A percentile compares a stretch with the other conserved stretches of the same genome.
These are phyloP conservation scores for Planoprotostelium fungivorum DNA, from an alignment of 78 protist species.

Conservation along the genomic window DNA sequence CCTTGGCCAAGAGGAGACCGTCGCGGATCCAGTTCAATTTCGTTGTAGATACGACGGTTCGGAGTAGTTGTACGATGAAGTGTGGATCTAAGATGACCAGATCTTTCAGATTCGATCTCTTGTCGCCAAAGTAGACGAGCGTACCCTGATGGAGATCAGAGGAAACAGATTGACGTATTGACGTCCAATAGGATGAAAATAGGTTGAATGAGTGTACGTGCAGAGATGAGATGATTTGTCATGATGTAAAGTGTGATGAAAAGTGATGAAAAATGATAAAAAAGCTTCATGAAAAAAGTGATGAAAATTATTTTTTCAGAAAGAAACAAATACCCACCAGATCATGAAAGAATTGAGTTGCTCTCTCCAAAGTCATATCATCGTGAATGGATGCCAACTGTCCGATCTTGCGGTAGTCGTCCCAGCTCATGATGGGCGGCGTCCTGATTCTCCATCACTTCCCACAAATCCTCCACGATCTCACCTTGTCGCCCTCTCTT, in stretches of 20 bases:
- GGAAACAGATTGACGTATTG: too few species aligned
- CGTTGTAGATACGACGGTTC: neutral
- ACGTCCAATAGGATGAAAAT: too few species aligned
- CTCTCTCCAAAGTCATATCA: conserved; percentile 40
- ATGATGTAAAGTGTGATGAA: too few species aligned
- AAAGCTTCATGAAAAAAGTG: too few species aligned
- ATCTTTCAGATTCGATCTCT: conserved; percentile 36
- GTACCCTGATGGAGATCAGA: conserved; percentile 23
- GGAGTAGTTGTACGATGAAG: conserved; percentile 6
- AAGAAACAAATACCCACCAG: too few species aligned
- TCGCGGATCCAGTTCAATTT: neutral
- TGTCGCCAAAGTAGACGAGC: conserved; percentile 44
- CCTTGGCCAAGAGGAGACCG: neutral
- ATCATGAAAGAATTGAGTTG: conserved; percentile 39
- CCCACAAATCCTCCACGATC: neutral
- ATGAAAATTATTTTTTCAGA: too few species aligned
- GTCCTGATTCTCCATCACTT: neutral
- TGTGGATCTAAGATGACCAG: conserved; percentile 57
- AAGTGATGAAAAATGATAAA: too few species aligned
- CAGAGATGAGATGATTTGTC: too few species aligned
- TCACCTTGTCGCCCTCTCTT: conserved; percentile 19
- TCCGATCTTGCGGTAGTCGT: conserved; percentile 40
- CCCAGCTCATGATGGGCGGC: neutral
- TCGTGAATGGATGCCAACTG: conserved; percentile 41
- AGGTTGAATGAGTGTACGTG: too few species aligned